phyloP scores from a whole-genome alignment of 1,139 yeast genomes.

The Suhomyces atakaporum region DNA sequence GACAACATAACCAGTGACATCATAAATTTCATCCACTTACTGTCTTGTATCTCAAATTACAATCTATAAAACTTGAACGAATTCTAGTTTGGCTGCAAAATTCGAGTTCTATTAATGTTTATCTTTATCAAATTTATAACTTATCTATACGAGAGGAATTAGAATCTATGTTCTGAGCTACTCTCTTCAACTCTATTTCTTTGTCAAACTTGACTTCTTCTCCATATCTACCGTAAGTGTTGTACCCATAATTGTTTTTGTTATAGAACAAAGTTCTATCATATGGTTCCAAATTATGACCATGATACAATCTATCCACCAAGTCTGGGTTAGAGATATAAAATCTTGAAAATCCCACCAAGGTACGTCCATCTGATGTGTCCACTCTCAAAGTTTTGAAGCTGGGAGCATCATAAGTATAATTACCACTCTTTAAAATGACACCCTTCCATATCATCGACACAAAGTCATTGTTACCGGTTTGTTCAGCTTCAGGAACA shows the following conservation, averaged over 20 bases:
- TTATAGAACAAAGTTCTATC: constrained; percentile 27
- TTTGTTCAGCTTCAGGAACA: constrained; percentile 6
- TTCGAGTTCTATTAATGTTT: no score
- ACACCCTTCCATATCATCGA: constrained; percentile 18
- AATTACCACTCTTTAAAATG: constrained; percentile 14
- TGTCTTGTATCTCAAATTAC: no score
- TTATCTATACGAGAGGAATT: no score
- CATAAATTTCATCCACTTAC: no score
- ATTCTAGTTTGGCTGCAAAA: no score
- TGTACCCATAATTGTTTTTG: constrained; percentile 29
- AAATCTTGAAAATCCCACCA: constrained; percentile 32
- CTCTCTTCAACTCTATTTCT: constrained; percentile 6
- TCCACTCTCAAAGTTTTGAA: constrained; percentile 18
- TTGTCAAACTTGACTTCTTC: constrained; percentile 7
- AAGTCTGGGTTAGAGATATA: constrained; percentile 21
- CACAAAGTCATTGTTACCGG: constrained; percentile 14
- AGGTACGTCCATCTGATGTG: constrained; percentile 28
- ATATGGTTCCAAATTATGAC: constrained; percentile 19
- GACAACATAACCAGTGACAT: no score
- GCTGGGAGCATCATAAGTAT: constrained; percentile 13
- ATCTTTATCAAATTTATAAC: background rate
- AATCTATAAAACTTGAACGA: no score
- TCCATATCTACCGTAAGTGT: constrained; percentile 23
- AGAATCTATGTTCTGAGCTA: constrained; percentile 2
- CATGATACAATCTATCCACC: constrained; percentile 15